Conservation (phyloP, 2,329 filamentous ascomycete species). For the Neonectria neomacrospora region DNA sequence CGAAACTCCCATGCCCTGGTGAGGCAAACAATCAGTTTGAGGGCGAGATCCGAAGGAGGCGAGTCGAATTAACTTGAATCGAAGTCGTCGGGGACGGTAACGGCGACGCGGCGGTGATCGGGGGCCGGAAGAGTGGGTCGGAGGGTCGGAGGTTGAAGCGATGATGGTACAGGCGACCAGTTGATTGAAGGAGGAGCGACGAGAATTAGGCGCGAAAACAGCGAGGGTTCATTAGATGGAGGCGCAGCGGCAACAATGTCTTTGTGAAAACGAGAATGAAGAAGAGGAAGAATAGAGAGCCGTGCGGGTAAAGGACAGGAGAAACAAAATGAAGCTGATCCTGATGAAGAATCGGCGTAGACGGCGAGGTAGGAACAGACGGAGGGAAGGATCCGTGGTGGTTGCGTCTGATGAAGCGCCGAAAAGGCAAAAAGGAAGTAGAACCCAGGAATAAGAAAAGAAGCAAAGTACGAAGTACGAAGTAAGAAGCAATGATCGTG, state of each 20-base stretch:
- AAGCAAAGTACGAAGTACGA: conserved; percentile 12
- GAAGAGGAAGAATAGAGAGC: conserved; percentile 12
- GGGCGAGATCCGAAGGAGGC: background rate
- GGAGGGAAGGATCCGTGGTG: conserved; percentile 29
- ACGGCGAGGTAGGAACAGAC: background rate
- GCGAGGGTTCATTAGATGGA: conserved; percentile 27
- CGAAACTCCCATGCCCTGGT: conserved; percentile 39
- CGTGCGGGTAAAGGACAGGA: conserved; percentile 1
- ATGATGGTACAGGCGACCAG: conserved; percentile 18
- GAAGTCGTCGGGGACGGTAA: conserved; percentile 23
- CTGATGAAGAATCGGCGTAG: conserved; percentile 1
- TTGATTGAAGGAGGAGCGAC: conserved; percentile 27
- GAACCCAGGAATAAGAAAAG: conserved; percentile 18
- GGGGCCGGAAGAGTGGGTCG: conserved; percentile 35
- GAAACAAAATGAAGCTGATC: conserved; percentile 8
- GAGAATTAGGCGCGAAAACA: conserved; percentile 31
- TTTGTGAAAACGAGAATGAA: background rate
- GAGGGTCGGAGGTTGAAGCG: conserved; percentile 24
- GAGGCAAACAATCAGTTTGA: conserved; percentile 14
- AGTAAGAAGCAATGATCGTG: conserved; percentile 31
- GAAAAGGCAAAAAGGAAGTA: conserved; percentile 26
- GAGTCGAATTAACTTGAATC: conserved; percentile 19
- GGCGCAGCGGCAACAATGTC: background rate
- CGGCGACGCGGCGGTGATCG: conserved; percentile 18
- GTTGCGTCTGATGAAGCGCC: conserved; percentile 23